A percentile compares a stretch with the other conserved stretches of the same genome.
Conservation (phyloP, 176 grass and related monocot species). For the Aegilops bicornis region DNA sequence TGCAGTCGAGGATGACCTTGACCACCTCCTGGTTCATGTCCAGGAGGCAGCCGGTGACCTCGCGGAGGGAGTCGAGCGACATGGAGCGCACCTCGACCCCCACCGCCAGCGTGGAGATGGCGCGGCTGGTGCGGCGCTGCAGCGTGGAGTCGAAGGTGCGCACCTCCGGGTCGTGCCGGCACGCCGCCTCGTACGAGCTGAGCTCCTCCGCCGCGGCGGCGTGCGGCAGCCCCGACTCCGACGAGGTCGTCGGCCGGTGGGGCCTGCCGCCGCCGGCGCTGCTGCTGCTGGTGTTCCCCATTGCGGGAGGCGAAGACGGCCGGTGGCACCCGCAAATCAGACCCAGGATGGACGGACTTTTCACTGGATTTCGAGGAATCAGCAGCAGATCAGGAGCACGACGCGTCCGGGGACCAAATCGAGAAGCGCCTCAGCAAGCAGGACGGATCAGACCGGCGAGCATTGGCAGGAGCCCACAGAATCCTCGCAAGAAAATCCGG, state of each 20-base stretch:
- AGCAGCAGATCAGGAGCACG: conserved; percentile 15
- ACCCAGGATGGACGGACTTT: background rate
- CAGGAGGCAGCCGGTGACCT: conserved; percentile 88
- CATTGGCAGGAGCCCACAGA: background rate
- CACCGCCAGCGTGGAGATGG: conserved; percentile 77
- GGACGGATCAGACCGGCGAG: conserved; percentile 20
- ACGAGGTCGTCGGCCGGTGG: conserved; percentile 11
- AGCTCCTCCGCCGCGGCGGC: conserved; percentile 50
- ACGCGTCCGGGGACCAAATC: background rate
- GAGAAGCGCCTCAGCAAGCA: conserved; percentile 10
- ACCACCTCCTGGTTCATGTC: conserved; percentile 99
- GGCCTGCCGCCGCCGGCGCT: conserved; percentile 10
- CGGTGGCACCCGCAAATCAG: background rate
- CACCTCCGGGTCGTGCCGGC: conserved; percentile 80
- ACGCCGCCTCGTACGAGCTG: conserved; percentile 91
- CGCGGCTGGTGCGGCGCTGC: conserved; percentile 82
- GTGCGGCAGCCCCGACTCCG: conserved; percentile 34
- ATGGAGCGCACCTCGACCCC: conserved; percentile 82
- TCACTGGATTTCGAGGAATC: background rate
- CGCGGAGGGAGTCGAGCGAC: conserved; percentile 77
- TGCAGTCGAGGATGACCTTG: conserved; percentile 81
- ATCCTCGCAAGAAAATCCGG: conserved; percentile 8
- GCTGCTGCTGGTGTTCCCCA: conserved; percentile 46
- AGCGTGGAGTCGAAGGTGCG: conserved; percentile 81
- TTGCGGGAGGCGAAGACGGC: conserved; percentile 23